phyloP scores from a whole-genome alignment of 441 rosid genomes.

The Gossypium schwendimanii region DNA sequence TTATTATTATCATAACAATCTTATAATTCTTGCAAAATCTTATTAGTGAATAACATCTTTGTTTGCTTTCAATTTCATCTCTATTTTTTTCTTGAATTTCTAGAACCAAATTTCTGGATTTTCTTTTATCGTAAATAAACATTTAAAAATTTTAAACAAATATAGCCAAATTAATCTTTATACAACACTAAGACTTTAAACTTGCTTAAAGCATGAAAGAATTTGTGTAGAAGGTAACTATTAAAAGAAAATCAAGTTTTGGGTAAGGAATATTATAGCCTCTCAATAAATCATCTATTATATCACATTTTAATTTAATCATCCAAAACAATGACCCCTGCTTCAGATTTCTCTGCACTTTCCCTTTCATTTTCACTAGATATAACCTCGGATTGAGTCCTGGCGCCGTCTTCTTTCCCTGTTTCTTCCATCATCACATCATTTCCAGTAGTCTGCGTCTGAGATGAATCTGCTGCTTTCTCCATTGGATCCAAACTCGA shows the following conservation, averaged over 20 bases:
- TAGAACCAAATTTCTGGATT: background rate
- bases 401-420: background rate
- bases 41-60: background rate
- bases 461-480: background rate
- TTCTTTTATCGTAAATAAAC: background rate
- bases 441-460: background rate
- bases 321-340: slow-evolving; percentile 30
- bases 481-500: background rate
- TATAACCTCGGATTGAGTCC: background rate
- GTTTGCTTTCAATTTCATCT: background rate
- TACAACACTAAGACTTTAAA: background rate
- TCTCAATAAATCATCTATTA: background rate
- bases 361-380: background rate
- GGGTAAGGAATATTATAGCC: background rate
- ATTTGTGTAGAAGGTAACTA: background rate
- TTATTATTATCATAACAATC: background rate
- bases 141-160: background rate
- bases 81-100: background rate
- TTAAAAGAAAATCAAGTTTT: background rate
- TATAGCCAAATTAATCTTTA: background rate
- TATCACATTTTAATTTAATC: slow-evolving; percentile 18
- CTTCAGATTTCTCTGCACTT: slow-evolving; percentile 3
- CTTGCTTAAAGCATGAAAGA: background rate
- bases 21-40: background rate
- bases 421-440: background rate